Evolutionary conservation across 495 filamentous ascomycete genomes (phyloP), one percentile per base, ranked within the genome.

Genomic region (Bacidia gigantensis): DNA sequence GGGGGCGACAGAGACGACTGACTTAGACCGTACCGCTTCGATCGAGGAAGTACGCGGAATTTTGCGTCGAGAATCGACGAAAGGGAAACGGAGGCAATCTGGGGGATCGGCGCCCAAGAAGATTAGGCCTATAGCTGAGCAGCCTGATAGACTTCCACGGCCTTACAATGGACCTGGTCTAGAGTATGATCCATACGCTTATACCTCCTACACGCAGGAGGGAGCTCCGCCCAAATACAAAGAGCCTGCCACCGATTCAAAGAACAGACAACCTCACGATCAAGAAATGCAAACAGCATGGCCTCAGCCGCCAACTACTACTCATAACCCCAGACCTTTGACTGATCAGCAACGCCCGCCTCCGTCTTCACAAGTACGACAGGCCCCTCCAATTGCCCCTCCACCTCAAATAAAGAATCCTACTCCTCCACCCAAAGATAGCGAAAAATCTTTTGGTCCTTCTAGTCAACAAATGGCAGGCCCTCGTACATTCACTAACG

Each of bases 31-130:
- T 1, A 58, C 54, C 2, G 57, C 54, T 21, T 60, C 65, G 10
- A 60, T 70, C 14, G 67, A 69, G 51, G 61, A 64, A 35, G 62
- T 71, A 2, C 55, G 64, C 25, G 54, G 58, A 10, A 49, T 73
- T 3, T 38, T 72, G 11, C 69, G 64, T 29, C 62, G 67, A 20
- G 60, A 65, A 46, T 59, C 58, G 2, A 71, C 70, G 0, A 57
- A 62, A 21, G 70, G 70, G 2, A 58, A 67, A 26, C 57, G 70
- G 35, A 60, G 56, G 51, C 50, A 56, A 32, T 53, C 58, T n/a
- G n/a, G 43, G 24, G 44, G 57, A 14, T 44, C 46, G 3, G 26
- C 56, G 21, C 47, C 26, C 32, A 35, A n/a, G n/a, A 25, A 25
- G 25, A 38, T 50, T 2, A 26, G 47, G n/a, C 17, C 32, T 38